Conservation (phyloP, 1,284 basidiomycete genomes). For the Sporisorium reilianum region DNA sequence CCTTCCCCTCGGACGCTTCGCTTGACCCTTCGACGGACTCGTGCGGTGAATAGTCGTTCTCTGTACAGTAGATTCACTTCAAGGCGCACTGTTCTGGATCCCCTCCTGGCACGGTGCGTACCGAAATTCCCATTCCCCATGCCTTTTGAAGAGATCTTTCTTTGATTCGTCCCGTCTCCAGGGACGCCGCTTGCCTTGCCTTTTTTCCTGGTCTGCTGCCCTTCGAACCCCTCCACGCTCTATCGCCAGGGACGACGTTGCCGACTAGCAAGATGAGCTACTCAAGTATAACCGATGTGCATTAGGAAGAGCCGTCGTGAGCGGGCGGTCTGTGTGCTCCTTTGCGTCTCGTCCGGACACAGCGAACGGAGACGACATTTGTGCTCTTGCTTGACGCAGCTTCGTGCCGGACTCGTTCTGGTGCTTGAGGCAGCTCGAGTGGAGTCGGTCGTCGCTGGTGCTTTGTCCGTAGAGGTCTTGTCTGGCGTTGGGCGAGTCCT, state of each 20-base stretch:
- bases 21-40: conserved; percentile 15
- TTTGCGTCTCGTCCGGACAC: conserved; percentile 41
- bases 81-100: conserved; percentile 56
- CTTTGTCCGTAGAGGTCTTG: conserved; percentile 37
- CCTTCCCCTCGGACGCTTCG: conserved; percentile 10
- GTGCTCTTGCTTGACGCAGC: conserved; percentile 13
- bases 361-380: conserved; percentile 37
- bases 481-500: conserved; percentile 47
- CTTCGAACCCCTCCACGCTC: background rate
- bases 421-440: conserved; percentile 33
- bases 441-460: conserved; percentile 27
- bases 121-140: conserved; percentile 31
- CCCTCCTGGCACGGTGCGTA: conserved; percentile 56
- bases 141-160: conserved; percentile 16
- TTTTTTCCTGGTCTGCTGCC: conserved; percentile 10
- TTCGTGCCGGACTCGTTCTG: conserved; percentile 23
- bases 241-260: conserved; percentile 19
- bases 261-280: conserved; percentile 62
- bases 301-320: conserved; percentile 70
- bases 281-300: conserved; percentile 61
- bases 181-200: conserved; percentile 16
- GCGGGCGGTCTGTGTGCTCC: conserved; percentile 62
- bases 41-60: conserved; percentile 35
- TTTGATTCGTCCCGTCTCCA: conserved; percentile 22
- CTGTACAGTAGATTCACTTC: conserved; percentile 50